Percentiles rank a stretch among this genome's conserved stretches.
These are phyloP conservation scores for Hypomyces perniciosus DNA, from an alignment of 2,329 filamentous ascomycete genomes.

Conservation along the genomic window DNA sequence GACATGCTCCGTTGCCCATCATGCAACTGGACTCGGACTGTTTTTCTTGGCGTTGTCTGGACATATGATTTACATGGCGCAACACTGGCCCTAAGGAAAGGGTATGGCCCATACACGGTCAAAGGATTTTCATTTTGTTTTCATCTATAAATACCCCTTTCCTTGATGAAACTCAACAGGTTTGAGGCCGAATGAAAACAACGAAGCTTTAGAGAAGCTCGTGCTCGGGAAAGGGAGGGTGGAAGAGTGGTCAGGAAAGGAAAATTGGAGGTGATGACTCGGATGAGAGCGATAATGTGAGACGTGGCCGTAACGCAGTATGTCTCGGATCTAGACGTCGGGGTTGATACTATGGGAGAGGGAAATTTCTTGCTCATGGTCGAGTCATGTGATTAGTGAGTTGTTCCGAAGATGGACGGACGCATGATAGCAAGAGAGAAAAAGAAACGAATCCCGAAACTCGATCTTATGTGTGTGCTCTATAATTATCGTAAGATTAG, in stretches of 20 bases:
- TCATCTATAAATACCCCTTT: neutral
- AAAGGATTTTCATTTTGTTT: neutral
- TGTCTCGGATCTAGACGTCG: no score
- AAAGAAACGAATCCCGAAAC: neutral
- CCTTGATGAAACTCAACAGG: neutral
- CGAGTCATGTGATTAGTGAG: no score
- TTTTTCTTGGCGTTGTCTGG: neutral
- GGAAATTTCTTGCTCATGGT: neutral
- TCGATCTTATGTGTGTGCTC: neutral
- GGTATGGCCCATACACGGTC: neutral
- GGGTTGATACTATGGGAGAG: no score
- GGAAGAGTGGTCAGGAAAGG: neutral
- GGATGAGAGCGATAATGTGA: neutral
- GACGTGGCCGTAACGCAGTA: neutral
- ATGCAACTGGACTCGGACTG: no score
- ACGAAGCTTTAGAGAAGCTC: neutral
- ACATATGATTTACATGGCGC: neutral
- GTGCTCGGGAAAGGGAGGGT: neutral
- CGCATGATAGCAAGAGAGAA: neutral
- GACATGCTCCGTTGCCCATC: no score
- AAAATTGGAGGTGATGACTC: neutral
- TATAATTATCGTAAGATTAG: neutral
- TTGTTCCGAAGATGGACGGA: neutral
- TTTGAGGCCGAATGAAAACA: neutral
- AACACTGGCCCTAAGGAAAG: neutral